phyloP scores from a whole-genome alignment of 2,329 filamentous ascomycete genomes.

The Fusarium sp. region DNA sequence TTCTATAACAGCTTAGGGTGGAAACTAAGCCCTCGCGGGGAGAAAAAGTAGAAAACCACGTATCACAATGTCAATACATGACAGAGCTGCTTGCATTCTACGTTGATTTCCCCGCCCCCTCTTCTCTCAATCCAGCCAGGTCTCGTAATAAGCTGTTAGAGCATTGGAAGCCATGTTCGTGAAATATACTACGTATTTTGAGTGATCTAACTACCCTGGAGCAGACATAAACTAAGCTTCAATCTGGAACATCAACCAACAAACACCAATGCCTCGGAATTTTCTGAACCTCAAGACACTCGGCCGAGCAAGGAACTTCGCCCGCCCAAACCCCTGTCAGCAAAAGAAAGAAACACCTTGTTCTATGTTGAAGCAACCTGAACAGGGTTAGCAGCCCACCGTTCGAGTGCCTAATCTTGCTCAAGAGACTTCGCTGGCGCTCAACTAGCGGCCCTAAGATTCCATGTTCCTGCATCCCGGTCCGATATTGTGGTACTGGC shows the following conservation, averaged over 20 bases:
- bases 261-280: neutral
- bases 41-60: neutral
- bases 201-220: neutral
- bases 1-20: neutral
- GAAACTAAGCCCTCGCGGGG: neutral
- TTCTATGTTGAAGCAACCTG: slow-evolving; percentile 1
- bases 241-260: neutral
- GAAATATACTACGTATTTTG: neutral
- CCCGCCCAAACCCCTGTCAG: neutral
- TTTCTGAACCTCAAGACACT: slow-evolving; percentile 1
- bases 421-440: slow-evolving; percentile 2
- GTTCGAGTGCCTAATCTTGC: slow-evolving; percentile 20
- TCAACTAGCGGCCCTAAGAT: slow-evolving; percentile 14
- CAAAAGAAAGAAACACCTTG: slow-evolving; percentile 11
- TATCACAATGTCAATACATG: neutral
- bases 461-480: slow-evolving; percentile 41
- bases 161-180: neutral
- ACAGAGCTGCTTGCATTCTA: neutral
- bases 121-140: neutral
- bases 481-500: slow-evolving; percentile 9
- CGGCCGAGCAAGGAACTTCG: slow-evolving; percentile 14
- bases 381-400: slow-evolving; percentile 14
- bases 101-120: neutral
- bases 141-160: no score
- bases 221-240: neutral